Conservation (phyloP, 108 stramenopile genomes). For the Skeletonema marinoi region DNA sequence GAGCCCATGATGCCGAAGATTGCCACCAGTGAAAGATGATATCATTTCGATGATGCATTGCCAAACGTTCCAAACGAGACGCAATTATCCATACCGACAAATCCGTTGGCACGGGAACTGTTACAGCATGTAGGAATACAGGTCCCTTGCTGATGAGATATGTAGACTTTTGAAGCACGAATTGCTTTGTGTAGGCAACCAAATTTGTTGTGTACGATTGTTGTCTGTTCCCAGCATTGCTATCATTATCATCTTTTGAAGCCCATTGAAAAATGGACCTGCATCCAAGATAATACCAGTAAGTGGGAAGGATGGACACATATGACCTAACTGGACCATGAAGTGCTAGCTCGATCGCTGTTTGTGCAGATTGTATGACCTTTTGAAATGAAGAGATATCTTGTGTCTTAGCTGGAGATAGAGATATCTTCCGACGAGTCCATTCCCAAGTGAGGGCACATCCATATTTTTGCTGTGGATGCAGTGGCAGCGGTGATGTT, state of each 20-base stretch:
- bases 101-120: conserved; percentile 79
- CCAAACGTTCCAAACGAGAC: conserved; percentile 38
- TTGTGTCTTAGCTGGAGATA: background rate
- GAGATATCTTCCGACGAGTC: conserved; percentile 60
- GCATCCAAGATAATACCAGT: conserved; percentile 62
- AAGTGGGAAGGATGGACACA: conserved; percentile 77
- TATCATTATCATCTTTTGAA: background rate
- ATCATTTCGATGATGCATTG: background rate
- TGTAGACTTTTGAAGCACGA: conserved; percentile 44
- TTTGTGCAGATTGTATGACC: background rate
- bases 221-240: background rate
- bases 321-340: conserved; percentile 82
- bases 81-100: conserved; percentile 67
- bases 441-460: conserved; percentile 90
- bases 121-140: conserved; percentile 66
- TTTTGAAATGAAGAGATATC: conserved; percentile 1
- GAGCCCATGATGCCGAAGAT: conserved; percentile 47
- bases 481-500: background rate
- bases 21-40: background rate
- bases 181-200: conserved; percentile 16
- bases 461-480: conserved; percentile 26
- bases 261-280: conserved; percentile 42
- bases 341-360: conserved; percentile 39
- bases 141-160: conserved; percentile 78
- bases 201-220: background rate